These are phyloP conservation scores for Ogataea hybrid DNA, from an alignment of 1,139 yeast species.

Conservation along the genomic window DNA sequence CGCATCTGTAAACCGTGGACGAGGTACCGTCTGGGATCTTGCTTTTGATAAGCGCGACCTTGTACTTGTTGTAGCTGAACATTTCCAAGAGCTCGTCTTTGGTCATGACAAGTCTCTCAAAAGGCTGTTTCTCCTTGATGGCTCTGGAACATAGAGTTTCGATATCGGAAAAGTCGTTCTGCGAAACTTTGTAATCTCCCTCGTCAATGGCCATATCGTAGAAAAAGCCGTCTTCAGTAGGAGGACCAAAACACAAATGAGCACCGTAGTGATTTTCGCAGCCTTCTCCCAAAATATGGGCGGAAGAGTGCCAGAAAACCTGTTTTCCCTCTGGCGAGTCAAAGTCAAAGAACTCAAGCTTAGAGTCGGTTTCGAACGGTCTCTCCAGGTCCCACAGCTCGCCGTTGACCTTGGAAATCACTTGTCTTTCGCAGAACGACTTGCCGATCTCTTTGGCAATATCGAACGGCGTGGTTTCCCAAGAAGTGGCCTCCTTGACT, in stretches of 20 bases:
- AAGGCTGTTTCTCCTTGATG: slow-evolving; percentile 93
- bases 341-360: slow-evolving; percentile 77
- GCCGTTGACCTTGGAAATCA: slow-evolving; percentile 89
- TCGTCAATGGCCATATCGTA: slow-evolving; percentile 90
- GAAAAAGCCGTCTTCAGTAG: slow-evolving; percentile 97
- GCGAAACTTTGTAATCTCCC: slow-evolving; percentile 75
- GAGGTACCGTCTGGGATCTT: too few relatives aligned
- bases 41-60: too few relatives aligned
- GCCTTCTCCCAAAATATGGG: slow-evolving; percentile 98
- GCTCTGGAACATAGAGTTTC: slow-evolving; percentile 90
- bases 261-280: slow-evolving; percentile 97
- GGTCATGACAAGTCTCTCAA: slow-evolving; percentile 88
- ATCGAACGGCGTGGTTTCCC: slow-evolving; percentile 87
- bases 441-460: slow-evolving; percentile 85
- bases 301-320: slow-evolving; percentile 99
- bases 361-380: slow-evolving; percentile 76
- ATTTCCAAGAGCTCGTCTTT: slow-evolving; percentile 88
- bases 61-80: too few relatives aligned
- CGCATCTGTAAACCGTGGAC: too few relatives aligned
- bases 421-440: slow-evolving; percentile 83
- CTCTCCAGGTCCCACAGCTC: slow-evolving; percentile 94
- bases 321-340: slow-evolving; percentile 85
- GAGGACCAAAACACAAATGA: slow-evolving; percentile 92
- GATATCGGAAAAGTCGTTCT: slow-evolving; percentile 77
- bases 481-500: slow-evolving; percentile 72